Conservation (phyloP, 805 yeast genomes). For the Isabelozyma gotoi region DNA sequence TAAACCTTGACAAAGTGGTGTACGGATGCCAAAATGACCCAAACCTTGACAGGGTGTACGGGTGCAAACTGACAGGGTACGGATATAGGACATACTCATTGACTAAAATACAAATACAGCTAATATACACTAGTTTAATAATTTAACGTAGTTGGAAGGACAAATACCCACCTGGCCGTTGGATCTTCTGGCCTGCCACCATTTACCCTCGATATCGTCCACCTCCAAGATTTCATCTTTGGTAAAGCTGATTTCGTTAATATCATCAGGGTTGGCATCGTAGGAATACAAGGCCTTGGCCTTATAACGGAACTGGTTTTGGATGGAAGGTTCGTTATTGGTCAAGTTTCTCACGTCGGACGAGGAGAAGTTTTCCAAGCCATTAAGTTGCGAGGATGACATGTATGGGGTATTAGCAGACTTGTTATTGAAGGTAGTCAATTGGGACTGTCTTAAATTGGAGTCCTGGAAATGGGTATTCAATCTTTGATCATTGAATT, state of each 20-base stretch:
- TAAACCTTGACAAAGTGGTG: too few species aligned
- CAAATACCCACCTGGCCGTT: slow-evolving; percentile 95
- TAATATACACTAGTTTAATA: slow-evolving; percentile 43
- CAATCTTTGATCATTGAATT: slow-evolving; percentile 9
- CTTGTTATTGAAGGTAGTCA: slow-evolving; percentile 26
- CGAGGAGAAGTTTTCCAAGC: slow-evolving; percentile 54
- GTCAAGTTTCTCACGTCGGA: slow-evolving; percentile 37
- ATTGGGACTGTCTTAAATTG: slow-evolving; percentile 36
- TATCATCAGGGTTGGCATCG: slow-evolving; percentile 88
- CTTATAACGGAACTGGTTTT: slow-evolving; percentile 62
- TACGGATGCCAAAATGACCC: background rate
- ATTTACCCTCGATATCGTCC: slow-evolving; percentile 89
- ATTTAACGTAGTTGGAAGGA: slow-evolving; percentile 90
- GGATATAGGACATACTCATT: too few species aligned
- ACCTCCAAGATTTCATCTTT: slow-evolving; percentile 92
- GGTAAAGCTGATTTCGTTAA: slow-evolving; percentile 84
- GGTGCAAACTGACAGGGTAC: background rate
- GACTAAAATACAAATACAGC: background rate
- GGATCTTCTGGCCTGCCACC: slow-evolving; percentile 96
- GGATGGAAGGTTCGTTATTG: slow-evolving; percentile 22
- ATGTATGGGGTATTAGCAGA: slow-evolving; percentile 33
- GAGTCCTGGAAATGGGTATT: slow-evolving; percentile 25
- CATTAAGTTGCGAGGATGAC: slow-evolving; percentile 59
- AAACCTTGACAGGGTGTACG: too few species aligned
- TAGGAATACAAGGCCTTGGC: slow-evolving; percentile 88